These are phyloP conservation scores for Marasmius fiardii DNA, from an alignment of 1,284 basidiomycete genomes.

Conservation along the genomic window DNA sequence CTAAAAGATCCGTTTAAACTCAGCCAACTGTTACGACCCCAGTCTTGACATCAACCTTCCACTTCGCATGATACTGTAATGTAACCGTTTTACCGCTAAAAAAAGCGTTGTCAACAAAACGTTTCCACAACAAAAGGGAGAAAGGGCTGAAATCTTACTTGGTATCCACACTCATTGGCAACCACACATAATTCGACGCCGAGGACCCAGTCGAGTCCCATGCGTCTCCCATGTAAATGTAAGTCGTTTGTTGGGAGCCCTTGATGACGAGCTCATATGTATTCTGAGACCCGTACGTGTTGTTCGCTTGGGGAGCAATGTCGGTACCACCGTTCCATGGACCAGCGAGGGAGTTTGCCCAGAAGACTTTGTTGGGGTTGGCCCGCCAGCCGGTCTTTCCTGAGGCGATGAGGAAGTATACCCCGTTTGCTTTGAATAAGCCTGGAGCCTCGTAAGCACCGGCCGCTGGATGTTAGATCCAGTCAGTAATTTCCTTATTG, in stretches of 20 bases:
- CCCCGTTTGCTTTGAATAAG: slow-evolving; percentile 13
- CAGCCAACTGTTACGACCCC: no score
- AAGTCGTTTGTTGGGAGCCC: slow-evolving; percentile 21
- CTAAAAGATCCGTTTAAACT: no score
- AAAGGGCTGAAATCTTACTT: background rate
- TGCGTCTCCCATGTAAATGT: slow-evolving; percentile 27
- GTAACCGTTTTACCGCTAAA: slow-evolving; percentile 9
- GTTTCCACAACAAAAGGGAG: no score
- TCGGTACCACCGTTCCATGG: slow-evolving; percentile 14
- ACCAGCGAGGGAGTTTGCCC: slow-evolving; percentile 15
- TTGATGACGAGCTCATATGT: slow-evolving; percentile 23
- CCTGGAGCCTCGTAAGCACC: slow-evolving; percentile 13
- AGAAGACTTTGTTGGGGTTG: slow-evolving; percentile 15
- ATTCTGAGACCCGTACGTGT: slow-evolving; percentile 28
- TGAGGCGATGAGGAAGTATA: slow-evolving; percentile 17
- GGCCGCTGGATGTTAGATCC: background rate
- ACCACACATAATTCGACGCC: slow-evolving; percentile 15
- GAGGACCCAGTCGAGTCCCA: slow-evolving; percentile 20
- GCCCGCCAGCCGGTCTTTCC: slow-evolving; percentile 15
- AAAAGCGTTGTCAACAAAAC: no score
- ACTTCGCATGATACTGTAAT: slow-evolving; percentile 11
- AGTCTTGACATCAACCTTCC: slow-evolving; percentile 11
- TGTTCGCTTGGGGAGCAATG: slow-evolving; percentile 16
- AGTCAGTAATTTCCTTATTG: background rate
- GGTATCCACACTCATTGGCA: slow-evolving; percentile 9